These are phyloP conservation scores for Candida andamanensis DNA, from an alignment of 805 yeast genomes.

Conservation along the genomic window DNA sequence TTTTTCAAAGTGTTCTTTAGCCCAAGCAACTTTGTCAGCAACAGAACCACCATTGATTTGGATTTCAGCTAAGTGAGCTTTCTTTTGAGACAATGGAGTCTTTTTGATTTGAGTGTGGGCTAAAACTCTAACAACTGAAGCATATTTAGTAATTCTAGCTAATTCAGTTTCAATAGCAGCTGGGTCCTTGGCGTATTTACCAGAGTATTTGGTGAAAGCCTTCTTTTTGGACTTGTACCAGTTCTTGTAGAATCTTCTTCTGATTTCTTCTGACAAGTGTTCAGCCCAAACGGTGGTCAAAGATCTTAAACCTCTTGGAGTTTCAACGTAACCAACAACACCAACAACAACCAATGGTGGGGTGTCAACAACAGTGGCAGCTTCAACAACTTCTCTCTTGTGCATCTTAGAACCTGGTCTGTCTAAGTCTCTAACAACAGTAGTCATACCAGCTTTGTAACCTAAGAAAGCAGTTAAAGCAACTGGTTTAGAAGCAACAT, in stretches of 20 bases:
- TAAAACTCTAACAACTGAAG: constrained; percentile 96
- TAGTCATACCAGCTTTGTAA: constrained; percentile 99
- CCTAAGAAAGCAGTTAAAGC: constrained; percentile 95
- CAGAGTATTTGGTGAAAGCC: constrained; percentile 99
- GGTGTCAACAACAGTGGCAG: constrained; percentile 98
- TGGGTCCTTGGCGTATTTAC: constrained; percentile 92
- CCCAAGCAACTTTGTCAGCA: constrained; percentile 98
- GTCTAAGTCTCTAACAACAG: constrained; percentile 99
- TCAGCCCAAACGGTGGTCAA: constrained; percentile 99
- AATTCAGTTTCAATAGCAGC: constrained; percentile 89
- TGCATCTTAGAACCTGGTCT: constrained; percentile 99
- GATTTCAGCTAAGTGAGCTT: constrained; percentile 99
- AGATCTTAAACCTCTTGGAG: constrained; percentile 99
- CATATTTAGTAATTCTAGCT: constrained; percentile 98
- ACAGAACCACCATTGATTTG: constrained; percentile 99
- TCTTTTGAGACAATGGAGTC: constrained; percentile 99
- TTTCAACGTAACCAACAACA: constrained; percentile 99
- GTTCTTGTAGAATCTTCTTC: constrained; percentile 99
- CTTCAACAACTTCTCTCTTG: constrained; percentile 99
- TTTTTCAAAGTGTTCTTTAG: constrained; percentile 98
- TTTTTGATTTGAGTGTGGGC: constrained; percentile 99
- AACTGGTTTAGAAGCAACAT: constrained; percentile 15
- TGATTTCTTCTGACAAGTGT: constrained; percentile 98
- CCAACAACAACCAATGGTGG: constrained; percentile 99
- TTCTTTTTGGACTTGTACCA: constrained; percentile 99